Evolutionary conservation across 371 early-diverging fungal genomes (phyloP), one percentile per base, ranked within the genome.

Genomic region (Mucor racemosus): DNA sequence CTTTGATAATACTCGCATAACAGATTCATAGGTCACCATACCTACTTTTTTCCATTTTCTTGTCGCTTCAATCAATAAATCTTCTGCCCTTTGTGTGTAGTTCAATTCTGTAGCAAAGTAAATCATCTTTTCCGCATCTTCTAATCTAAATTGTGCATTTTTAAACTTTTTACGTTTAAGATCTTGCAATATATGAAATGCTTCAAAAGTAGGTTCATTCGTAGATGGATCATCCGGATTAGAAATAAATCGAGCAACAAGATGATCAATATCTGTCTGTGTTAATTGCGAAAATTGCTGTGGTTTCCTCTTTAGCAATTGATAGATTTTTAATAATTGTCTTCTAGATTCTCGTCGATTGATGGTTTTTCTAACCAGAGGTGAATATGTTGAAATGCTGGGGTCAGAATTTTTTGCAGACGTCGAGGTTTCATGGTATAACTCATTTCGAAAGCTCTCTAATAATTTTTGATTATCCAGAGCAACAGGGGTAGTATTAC

Each of bases 1-100:
- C 13, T 26, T 46, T 0, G 76, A 74, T 34, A 77, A 55, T 3
- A 75, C 57, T 11, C 66, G 54, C 9, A 86, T 68, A 6, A 84
- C 50, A 9, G 65, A 48, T 15, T 75, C 73, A 64, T 67, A 78
- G 0, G 75, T 67, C 15, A 41, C 60, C 5, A 68, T 57, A 1
- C 69, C 62, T 4, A 76, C 71, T 17, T 14, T 44, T 9, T 68
- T 41, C 13, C 70, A 7, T 31, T 61, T 41, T 7, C 8, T 1
- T 58, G 42, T 58, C 40, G 42, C 26, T 58, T 66, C 53, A 50
- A 21, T n/a, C 14, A 75, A 31, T 10, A 76, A 17, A 13, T 60
- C 40, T 10, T 64, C 60, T 5, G 78, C 76, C 33, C 59, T 50
- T 0, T 68, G 35, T 3, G 55, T 9, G 14, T 17, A 57, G 15